These are phyloP conservation scores for Ceratonia siliqua DNA, from an alignment of 306 rosid species.

Conservation along the genomic window DNA sequence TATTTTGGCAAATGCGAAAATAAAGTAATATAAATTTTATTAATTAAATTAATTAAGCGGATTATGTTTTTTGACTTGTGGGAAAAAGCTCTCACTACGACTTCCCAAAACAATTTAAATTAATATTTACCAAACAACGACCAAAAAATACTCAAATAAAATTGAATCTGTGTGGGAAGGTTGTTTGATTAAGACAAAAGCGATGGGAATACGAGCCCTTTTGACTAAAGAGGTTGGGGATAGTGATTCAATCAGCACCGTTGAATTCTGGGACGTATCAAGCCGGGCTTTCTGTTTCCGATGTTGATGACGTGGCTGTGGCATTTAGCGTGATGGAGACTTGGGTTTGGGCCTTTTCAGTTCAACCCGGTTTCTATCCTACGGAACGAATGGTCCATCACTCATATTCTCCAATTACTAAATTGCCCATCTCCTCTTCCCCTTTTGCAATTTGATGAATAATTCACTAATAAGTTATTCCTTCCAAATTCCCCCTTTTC, in stretches of 20 bases:
- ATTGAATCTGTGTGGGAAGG: not conserved
- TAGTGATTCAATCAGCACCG: conserved; percentile 4
- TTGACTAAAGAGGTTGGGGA: conserved; percentile 34
- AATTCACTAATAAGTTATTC: not conserved
- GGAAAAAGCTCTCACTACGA: conserved; percentile 11
- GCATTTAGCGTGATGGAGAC: conserved; percentile 14
- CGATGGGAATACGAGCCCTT: conserved; percentile 6
- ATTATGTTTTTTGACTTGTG: conserved; percentile 12
- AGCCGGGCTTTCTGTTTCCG: conserved; percentile 17
- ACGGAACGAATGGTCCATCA: no score
- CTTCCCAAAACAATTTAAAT: conserved; percentile 11
- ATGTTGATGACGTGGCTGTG: not conserved
- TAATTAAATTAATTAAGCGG: not conserved
- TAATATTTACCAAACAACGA: not conserved
- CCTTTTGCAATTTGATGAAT: no score
- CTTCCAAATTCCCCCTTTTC: not conserved
- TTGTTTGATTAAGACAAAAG: not conserved
- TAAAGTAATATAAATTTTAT: not conserved
- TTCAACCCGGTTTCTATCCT: conserved; percentile 35
- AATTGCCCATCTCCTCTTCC: not conserved
- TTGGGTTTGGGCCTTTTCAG: conserved; percentile 34
- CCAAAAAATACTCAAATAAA: not conserved
- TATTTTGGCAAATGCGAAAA: not conserved
- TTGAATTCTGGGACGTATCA: not conserved
- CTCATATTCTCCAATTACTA: not conserved